phyloP scores from a whole-genome alignment of 768 basidiomycete species.

The Rhodosporidiobolus odoratus region DNA sequence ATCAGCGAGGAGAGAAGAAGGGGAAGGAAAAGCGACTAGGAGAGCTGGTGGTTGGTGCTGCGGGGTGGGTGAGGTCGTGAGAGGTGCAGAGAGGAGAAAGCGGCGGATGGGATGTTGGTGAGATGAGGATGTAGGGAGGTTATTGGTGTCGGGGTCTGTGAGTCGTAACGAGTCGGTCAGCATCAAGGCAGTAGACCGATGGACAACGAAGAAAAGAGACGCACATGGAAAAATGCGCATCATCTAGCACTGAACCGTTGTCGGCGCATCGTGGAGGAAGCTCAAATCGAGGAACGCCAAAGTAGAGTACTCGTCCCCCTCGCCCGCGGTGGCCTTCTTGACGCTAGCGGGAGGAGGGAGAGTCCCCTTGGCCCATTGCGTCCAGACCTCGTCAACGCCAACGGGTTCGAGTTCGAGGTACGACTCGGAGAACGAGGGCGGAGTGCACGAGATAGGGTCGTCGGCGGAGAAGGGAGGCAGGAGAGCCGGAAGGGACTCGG shows the following conservation, averaged over 20 bases:
- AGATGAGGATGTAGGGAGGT: neutral
- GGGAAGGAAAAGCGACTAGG: neutral
- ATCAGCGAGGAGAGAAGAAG: neutral
- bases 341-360: neutral
- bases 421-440: slow-evolving; percentile 8
- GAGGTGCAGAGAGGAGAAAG: neutral
- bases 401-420: slow-evolving; percentile 25
- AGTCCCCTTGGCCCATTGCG: slow-evolving; percentile 15
- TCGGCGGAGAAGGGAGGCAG: slow-evolving; percentile 3
- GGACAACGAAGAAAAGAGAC: neutral
- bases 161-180: neutral
- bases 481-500: neutral
- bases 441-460: slow-evolving; percentile 3
- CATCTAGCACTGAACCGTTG: neutral
- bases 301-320: slow-evolving; percentile 5
- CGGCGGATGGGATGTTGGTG: neutral
- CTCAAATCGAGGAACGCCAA: slow-evolving; percentile 19
- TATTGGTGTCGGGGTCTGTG: slow-evolving; percentile 22
- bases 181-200: too few relatives aligned
- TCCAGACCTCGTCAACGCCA: slow-evolving; percentile 12
- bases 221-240: neutral
- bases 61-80: neutral
- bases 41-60: slow-evolving; percentile 12
- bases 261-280: slow-evolving; percentile 6
- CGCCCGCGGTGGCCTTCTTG: neutral